Evolutionary conservation across 805 yeast species (phyloP), one percentile per base, ranked within the genome.

Genomic region (Brettanomyces anomalus): DNA sequence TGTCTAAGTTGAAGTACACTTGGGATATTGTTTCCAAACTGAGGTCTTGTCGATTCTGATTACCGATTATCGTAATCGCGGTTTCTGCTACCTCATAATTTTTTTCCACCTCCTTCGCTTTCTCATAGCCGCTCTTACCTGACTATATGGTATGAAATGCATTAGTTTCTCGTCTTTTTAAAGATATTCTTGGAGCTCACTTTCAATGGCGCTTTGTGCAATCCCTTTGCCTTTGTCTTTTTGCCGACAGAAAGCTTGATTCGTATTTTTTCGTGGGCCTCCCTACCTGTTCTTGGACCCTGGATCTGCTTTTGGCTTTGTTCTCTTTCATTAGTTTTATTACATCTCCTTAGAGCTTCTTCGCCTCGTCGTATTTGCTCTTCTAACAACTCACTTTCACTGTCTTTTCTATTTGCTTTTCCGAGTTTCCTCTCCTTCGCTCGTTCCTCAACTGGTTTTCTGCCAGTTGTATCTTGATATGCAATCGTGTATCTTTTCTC

Each of bases 321-420:
- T 40, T 20, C 33, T 21, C 3, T 14, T 33, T 19, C 37, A 4
- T 21, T 24, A 18, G 13, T 17, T 24, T 32, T 20, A 7, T 17
- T 16, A 8, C 16, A 13, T 11, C 13, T 32, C 32, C 10, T 51
- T 46, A 16, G 33, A 39, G 24, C 54, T 46, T 32, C 43, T 36
- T 19, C n/a, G 2, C 78, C 81, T 34, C 60, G 54, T 45, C 66
- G 63, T 3, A 84, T 76, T 57, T 84, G 89, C 32, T 62, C 55
- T 36, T 72, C 62, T n/a, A 84, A 46, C 15, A 70, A 41, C 47
- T 60, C 66, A 45, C 60, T 55, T 10, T 68, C 61, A 11, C 70
- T 45, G 15, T 71, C 72, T 36, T 64, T 60, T 39, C 57, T 57
- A 7, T 65, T 45, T 20, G 61, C 51, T 45, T 68, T 68, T 33